phyloP scores from a whole-genome alignment of 2,329 filamentous ascomycete genomes.

The Fusarium albosuccineum region DNA sequence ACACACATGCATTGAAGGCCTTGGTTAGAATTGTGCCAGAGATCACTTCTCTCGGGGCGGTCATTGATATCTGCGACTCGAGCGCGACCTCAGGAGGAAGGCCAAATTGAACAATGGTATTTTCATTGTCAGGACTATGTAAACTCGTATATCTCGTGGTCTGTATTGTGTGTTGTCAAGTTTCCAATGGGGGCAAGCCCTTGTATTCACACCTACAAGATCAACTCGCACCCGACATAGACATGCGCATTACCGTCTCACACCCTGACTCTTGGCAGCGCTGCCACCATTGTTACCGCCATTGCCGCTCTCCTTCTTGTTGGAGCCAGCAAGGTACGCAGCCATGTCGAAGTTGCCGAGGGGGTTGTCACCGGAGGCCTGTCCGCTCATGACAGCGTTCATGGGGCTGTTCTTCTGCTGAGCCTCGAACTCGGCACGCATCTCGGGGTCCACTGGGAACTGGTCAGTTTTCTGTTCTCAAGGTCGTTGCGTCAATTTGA shows the following conservation, averaged over 20 bases:
- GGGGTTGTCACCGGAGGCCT: constrained; percentile 54
- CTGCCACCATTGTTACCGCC: constrained; percentile 36
- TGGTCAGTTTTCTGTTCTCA: constrained; percentile 5
- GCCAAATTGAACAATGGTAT: constrained; percentile 10
- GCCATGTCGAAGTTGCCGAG: constrained; percentile 73
- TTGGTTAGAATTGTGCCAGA: constrained; percentile 1
- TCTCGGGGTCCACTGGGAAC: constrained; percentile 90
- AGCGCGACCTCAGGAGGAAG: not conserved
- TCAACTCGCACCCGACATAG: not conserved
- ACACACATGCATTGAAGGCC: not conserved
- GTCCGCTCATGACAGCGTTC: constrained; percentile 64
- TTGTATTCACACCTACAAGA: constrained; percentile 2
- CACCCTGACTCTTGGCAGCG: constrained; percentile 57
- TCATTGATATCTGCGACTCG: not conserved
- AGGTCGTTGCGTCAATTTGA: too few species aligned
- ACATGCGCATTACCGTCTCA: constrained; percentile 48
- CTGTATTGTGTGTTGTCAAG: not conserved
- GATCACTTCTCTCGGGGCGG: not conserved
- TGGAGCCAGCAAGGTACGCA: constrained; percentile 70
- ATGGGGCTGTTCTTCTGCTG: constrained; percentile 83
- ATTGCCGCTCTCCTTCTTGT: constrained; percentile 55
- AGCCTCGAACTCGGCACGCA: constrained; percentile 91
- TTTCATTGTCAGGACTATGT: constrained; percentile 9
- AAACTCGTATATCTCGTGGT: constrained; percentile 11
- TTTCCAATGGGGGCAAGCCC: not conserved